These are phyloP conservation scores for Triangularia verruculosa DNA, from an alignment of 2,329 filamentous ascomycete species.

Conservation along the genomic window DNA sequence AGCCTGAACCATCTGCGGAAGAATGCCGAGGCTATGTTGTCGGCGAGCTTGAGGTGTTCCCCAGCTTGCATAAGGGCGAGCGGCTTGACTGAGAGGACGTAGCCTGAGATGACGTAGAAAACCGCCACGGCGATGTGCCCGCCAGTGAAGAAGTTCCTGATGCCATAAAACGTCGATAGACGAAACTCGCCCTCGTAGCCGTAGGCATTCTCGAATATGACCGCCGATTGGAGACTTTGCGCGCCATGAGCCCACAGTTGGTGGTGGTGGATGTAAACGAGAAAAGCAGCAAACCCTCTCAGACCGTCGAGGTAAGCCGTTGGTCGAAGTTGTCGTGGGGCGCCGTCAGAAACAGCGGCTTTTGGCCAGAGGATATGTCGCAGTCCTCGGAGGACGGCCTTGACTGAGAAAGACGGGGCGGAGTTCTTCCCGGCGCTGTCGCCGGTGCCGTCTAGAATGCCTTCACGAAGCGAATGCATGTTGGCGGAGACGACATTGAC, in stretches of 20 bases:
- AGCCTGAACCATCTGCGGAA: constrained; percentile 51
- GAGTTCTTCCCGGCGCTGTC: background rate
- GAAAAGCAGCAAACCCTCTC: constrained; percentile 62
- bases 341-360: constrained; percentile 12
- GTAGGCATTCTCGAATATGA: constrained; percentile 51
- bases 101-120: constrained; percentile 51
- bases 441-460: constrained; percentile 18
- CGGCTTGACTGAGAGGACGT: constrained; percentile 51
- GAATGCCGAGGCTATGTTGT: constrained; percentile 44
- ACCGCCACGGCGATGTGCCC: constrained; percentile 57
- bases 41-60: constrained; percentile 39
- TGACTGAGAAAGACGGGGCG: constrained; percentile 11
- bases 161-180: constrained; percentile 51
- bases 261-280: constrained; percentile 64
- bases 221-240: constrained; percentile 24
- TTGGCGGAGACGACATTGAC: background rate
- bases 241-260: constrained; percentile 53
- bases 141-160: constrained; percentile 61
- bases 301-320: constrained; percentile 65
- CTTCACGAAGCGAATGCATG: constrained; percentile 22
- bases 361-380: constrained; percentile 22
- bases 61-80: constrained; percentile 44
- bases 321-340: constrained; percentile 36
- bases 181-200: constrained; percentile 48
- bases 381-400: constrained; percentile 26